Evolutionary conservation across 176 grass and related monocot genomes (phyloP), one percentile per base, ranked within the genome.

Genomic region (Bromus sterilis): DNA sequence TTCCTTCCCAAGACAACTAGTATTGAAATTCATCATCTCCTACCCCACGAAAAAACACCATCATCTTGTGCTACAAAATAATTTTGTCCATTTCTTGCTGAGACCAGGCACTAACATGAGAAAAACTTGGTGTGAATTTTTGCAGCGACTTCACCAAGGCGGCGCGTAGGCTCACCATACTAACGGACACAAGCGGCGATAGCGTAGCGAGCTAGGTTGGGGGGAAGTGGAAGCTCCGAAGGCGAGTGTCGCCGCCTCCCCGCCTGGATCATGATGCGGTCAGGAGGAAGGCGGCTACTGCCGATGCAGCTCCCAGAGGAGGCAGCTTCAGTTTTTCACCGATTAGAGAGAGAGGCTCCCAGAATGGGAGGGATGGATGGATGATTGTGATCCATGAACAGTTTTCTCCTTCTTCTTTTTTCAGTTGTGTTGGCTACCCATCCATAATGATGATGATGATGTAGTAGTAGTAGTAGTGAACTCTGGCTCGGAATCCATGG

Each of bases 101-200:
- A 5, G 11, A 41, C 23, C 15, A 44, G 18, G 32, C 7, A 66
- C 51, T 71, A 23, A 53, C 10, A 2, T 2, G 16, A 0, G 10
- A 32, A 44, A 65, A 15, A 24, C 14, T 56, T 59, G 18, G 32
- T 66, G 23, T 71, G 72, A 61, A 44, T n/a, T 75, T 89, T 71
- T 91, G 84, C 93, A 99, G 97, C 49, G 85, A 96, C 56, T 99
- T 99, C 91, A 99, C 85, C 4, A 99, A 90, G 43, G 80, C 91
- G 0, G 85, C 89, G 5, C 75, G 97, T 37, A 91, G 93, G 89
- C 85, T 99, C 49, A 96, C 87, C 2, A 99, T 99, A 93, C 77
- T 91, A 28, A 78, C 85, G 15, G 91, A 89, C 20, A 49, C 79
- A 3, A 84, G 87, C 61, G 65, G 59, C 33, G 82, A 90, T n/a